Percentiles rank a stretch among this genome's conserved stretches.
These are phyloP conservation scores for Microstegium vimineum DNA, from an alignment of 176 grass and related monocot species.

Conservation along the genomic window DNA sequence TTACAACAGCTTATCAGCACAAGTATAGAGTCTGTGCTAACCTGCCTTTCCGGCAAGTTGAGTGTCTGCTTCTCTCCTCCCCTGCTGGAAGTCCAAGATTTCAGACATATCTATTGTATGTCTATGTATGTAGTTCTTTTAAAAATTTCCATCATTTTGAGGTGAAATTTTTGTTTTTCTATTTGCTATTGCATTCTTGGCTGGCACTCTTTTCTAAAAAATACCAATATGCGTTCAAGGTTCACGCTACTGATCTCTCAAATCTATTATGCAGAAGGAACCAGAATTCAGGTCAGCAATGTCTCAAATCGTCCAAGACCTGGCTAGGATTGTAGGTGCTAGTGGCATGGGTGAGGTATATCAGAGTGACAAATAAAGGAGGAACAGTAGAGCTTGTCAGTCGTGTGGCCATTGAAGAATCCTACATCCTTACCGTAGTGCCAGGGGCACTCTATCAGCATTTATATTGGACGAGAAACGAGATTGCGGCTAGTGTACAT, in stretches of 20 bases:
- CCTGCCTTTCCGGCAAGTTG: background rate
- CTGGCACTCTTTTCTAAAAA: background rate
- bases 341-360: constrained; percentile 23
- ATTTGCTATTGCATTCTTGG: background rate
- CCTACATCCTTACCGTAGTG: constrained; percentile 6
- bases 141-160: background rate
- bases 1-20: background rate
- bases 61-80: background rate
- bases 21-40: background rate
- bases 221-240: background rate
- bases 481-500: constrained; percentile 29
- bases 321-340: constrained; percentile 43
- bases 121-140: background rate
- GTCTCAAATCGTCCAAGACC: constrained; percentile 67
- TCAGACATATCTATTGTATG: background rate
- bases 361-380: constrained; percentile 26
- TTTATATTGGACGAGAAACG: background rate
- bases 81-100: background rate
- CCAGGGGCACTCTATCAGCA: background rate
- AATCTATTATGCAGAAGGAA: constrained; percentile 46
- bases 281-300: constrained; percentile 71
- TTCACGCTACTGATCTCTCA: constrained; percentile 22
- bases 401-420: background rate
- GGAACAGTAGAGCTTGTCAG: background rate
- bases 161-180: background rate